phyloP scores from a whole-genome alignment of 2,329 filamentous ascomycete genomes.

The Pseudopyricularia cyperi region DNA sequence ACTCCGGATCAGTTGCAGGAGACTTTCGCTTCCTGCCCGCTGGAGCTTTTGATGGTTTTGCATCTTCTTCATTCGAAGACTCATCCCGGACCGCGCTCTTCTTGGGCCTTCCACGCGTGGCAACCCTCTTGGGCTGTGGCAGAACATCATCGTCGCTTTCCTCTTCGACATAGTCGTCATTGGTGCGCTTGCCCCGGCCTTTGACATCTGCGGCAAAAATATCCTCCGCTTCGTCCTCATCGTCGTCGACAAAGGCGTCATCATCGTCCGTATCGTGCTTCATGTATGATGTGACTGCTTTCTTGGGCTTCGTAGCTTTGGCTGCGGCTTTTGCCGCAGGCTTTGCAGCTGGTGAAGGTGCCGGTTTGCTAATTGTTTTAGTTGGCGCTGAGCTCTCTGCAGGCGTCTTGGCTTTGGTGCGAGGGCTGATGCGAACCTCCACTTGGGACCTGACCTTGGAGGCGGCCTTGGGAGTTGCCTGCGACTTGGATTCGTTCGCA shows the following conservation, averaged over 20 bases:
- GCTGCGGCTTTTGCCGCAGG: conserved; percentile 14
- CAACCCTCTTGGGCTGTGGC: conserved; percentile 46
- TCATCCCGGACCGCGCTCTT: conserved; percentile 15
- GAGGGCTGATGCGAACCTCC: conserved; percentile 39
- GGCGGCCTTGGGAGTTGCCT: conserved; percentile 26
- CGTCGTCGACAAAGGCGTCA: conserved; percentile 50
- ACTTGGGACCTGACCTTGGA: conserved; percentile 26
- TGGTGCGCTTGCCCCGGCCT: conserved; percentile 52
- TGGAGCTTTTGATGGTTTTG: conserved; percentile 9
- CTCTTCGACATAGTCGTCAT: conserved; percentile 62
- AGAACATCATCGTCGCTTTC: conserved; percentile 57
- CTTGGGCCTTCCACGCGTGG: conserved; percentile 26
- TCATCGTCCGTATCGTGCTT: conserved; percentile 32
- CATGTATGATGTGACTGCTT: conserved; percentile 25
- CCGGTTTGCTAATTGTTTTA: neutral
- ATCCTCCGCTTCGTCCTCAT: conserved; percentile 62
- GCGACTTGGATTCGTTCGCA: conserved; percentile 26
- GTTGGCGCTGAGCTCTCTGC: conserved; percentile 5
- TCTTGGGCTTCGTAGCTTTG: conserved; percentile 23
- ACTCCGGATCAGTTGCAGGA: conserved; percentile 37
- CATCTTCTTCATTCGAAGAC: conserved; percentile 11
- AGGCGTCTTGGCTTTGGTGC: conserved; percentile 25
- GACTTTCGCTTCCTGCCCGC: conserved; percentile 44
- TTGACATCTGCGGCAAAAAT: conserved; percentile 67
- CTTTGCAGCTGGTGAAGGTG: conserved; percentile 9